These are phyloP conservation scores for Hanseniaspora uvarum DNA, from an alignment of 1,139 yeast genomes.

Conservation along the genomic window DNA sequence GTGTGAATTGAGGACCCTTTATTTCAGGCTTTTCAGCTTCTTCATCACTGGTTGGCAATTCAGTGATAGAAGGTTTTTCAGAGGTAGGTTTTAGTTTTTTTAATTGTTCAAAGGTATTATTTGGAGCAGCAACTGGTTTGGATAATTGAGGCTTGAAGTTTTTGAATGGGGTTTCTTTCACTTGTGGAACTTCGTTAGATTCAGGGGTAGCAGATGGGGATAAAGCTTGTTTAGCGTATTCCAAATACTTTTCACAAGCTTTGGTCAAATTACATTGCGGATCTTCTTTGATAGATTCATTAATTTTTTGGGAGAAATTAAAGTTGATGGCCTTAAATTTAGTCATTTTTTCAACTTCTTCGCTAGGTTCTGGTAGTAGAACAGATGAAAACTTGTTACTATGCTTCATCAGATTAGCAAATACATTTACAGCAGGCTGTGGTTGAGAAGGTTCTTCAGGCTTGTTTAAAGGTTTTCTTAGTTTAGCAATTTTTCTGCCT, in stretches of 20 bases:
- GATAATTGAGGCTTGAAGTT: slow-evolving; percentile 3
- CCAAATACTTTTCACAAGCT: slow-evolving; percentile 49
- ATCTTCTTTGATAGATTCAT: slow-evolving; percentile 38
- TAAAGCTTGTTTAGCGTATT: slow-evolving; percentile 31
- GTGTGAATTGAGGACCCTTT: slow-evolving; percentile 58
- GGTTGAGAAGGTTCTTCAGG: slow-evolving; percentile 19
- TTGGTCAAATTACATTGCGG: slow-evolving; percentile 35
- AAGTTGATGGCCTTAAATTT: slow-evolving; percentile 52
- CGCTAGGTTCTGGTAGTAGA: slow-evolving; percentile 13
- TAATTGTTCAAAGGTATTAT: slow-evolving; percentile 6
- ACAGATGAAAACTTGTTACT: slow-evolving; percentile 6
- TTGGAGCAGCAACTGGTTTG: not conserved
- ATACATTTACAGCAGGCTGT: slow-evolving; percentile 19
- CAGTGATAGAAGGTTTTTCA: slow-evolving; percentile 24
- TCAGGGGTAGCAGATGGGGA: not conserved
- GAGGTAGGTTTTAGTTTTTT: slow-evolving; percentile 12
- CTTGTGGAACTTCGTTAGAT: not conserved
- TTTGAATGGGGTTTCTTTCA: slow-evolving; percentile 11
- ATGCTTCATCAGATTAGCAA: not conserved
- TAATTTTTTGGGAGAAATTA: slow-evolving; percentile 46
- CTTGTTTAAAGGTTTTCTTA: slow-evolving; percentile 31
- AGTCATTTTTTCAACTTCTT: slow-evolving; percentile 33
- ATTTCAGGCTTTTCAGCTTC: slow-evolving; percentile 37
- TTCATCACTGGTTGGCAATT: slow-evolving; percentile 25
- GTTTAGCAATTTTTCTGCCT: slow-evolving; percentile 55